Evolutionary conservation across 257 asterid genomes (phyloP).

Genomic region (Petunia axillaris): DNA sequence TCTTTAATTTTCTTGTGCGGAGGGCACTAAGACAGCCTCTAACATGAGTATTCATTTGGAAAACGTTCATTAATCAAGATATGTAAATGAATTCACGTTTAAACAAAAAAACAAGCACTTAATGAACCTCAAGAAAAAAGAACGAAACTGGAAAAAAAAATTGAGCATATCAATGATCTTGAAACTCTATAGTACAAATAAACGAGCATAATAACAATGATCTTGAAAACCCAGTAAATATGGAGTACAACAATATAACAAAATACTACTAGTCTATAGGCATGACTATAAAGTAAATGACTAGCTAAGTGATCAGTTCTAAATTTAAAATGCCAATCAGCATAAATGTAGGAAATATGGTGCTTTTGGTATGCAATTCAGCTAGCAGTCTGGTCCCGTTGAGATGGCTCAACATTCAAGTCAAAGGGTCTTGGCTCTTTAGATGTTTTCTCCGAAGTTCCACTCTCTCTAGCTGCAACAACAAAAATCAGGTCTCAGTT

Average conservation of each 20-base stretch:
- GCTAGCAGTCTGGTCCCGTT: conserved; percentile 13
- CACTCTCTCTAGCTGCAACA: not conserved
- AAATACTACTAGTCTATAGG: not conserved
- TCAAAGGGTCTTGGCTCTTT: conserved; percentile 25
- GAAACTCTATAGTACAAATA: not conserved
- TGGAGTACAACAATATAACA: not conserved
- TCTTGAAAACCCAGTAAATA: not conserved
- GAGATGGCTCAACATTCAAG: conserved; percentile 30
- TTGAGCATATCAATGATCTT: not conserved
- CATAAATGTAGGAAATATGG: not conserved
- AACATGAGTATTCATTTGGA: not conserved
- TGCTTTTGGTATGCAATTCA: conserved; percentile 10
- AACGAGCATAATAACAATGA: conserved; percentile 3
- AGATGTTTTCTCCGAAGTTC: conserved; percentile 13
- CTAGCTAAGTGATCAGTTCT: not conserved
- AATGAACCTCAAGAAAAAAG: not conserved
- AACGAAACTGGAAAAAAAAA: not conserved
- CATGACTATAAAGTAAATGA: conserved; percentile 1
- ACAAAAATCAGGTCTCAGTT: not conserved
- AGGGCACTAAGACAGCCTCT: not conserved
- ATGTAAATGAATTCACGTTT: not conserved
- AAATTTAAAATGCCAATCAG: conserved; percentile 14
- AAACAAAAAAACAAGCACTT: not conserved
- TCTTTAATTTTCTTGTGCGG: not conserved
- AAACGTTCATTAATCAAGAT: conserved; percentile 9